phyloP scores from a whole-genome alignment of 2,329 filamentous ascomycete genomes.

The Rhynchosporium agropyri region DNA sequence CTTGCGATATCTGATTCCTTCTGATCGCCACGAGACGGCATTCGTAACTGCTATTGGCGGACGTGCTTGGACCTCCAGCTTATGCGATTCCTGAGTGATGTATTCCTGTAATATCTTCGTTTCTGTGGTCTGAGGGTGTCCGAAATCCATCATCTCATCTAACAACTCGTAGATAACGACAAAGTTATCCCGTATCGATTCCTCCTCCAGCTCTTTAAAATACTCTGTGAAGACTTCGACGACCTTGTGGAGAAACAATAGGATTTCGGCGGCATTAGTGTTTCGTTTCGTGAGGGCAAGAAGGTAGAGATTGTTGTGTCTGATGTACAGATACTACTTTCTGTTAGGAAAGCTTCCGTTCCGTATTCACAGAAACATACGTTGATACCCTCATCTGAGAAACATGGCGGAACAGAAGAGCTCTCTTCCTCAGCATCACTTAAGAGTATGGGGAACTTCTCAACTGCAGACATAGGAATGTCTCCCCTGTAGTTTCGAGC shows the following conservation, averaged over 20 bases:
- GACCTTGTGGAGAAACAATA: slow-evolving; percentile 96
- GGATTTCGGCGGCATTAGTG: slow-evolving; percentile 97
- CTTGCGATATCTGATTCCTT: slow-evolving; percentile 97
- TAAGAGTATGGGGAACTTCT: slow-evolving; percentile 94
- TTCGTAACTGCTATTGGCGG: slow-evolving; percentile 98
- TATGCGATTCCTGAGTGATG: slow-evolving; percentile 99
- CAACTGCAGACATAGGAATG: slow-evolving; percentile 98
- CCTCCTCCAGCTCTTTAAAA: slow-evolving; percentile 98
- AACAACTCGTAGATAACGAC: slow-evolving; percentile 98
- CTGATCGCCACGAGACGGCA: slow-evolving; percentile 95
- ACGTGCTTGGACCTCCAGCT: slow-evolving; percentile 92
- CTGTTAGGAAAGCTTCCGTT: slow-evolving; percentile 25
- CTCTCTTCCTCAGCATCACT: slow-evolving; percentile 99
- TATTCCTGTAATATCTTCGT: slow-evolving; percentile 98
- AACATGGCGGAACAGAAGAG: slow-evolving; percentile 94
- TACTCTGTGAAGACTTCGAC: slow-evolving; percentile 99
- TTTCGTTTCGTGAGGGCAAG: slow-evolving; percentile 98
- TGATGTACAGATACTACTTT: slow-evolving; percentile 91
- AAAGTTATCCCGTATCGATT: slow-evolving; percentile 98
- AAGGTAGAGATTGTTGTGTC: slow-evolving; percentile 98
- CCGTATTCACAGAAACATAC: slow-evolving; percentile 52
- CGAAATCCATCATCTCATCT: slow-evolving; percentile 99
- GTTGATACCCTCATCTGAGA: slow-evolving; percentile 98
- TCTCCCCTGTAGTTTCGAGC: slow-evolving; percentile 98
- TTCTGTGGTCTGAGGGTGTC: slow-evolving; percentile 97